These are phyloP conservation scores for Hypoxylon sp. DNA, from an alignment of 2,329 filamentous ascomycete species.

Conservation along the genomic window DNA sequence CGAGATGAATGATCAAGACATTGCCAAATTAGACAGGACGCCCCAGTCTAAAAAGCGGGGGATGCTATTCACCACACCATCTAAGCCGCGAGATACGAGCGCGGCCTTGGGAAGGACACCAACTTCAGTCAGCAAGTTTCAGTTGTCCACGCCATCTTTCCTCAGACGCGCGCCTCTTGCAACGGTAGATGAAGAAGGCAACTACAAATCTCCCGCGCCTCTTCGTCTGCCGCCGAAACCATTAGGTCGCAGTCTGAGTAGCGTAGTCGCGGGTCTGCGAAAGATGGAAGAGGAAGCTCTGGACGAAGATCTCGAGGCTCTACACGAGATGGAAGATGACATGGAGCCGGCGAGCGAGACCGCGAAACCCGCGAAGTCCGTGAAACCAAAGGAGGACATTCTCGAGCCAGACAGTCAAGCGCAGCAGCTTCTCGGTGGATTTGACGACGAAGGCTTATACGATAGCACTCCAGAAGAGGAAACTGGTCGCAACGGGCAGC, in stretches of 20 bases:
- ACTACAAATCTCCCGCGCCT: constrained; percentile 58
- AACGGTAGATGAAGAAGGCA: constrained; percentile 64
- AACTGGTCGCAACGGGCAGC: constrained; percentile 64
- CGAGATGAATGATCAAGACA: constrained; percentile 43
- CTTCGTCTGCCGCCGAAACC: constrained; percentile 66
- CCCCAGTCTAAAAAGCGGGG: constrained; percentile 67
- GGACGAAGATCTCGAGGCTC: constrained; percentile 77
- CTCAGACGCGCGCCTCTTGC: constrained; percentile 63
- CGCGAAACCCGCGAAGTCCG: constrained; percentile 32
- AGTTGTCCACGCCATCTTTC: constrained; percentile 77
- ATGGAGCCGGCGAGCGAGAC: constrained; percentile 32
- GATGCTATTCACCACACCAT: constrained; percentile 71
- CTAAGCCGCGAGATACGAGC: constrained; percentile 58
- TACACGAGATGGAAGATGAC: constrained; percentile 73
- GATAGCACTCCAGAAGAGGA: constrained; percentile 64
- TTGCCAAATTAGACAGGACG: constrained; percentile 54
- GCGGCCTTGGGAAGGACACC: constrained; percentile 54
- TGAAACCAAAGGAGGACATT: constrained; percentile 46
- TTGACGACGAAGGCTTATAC: constrained; percentile 68
- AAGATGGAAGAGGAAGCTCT: constrained; percentile 74
- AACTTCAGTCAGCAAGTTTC: constrained; percentile 61
- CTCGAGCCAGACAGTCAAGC: constrained; percentile 56
- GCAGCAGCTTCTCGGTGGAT: constrained; percentile 63
- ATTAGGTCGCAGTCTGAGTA: constrained; percentile 75
- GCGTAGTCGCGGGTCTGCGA: constrained; percentile 74